These are phyloP conservation scores for Colletotrichum sp. DNA, from an alignment of 2,329 filamentous ascomycete species.

Conservation along the genomic window DNA sequence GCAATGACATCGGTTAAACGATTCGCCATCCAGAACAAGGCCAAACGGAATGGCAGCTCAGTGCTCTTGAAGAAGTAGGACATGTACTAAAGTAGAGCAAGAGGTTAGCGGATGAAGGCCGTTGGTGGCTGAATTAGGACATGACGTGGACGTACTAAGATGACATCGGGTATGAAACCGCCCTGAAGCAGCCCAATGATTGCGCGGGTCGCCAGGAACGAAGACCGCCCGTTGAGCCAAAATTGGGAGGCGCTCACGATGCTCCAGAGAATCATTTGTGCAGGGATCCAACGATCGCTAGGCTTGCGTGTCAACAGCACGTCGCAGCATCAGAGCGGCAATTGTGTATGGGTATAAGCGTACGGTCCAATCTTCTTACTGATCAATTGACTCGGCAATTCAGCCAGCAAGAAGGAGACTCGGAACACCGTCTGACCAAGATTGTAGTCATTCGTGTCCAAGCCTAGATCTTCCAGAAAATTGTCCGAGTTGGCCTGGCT, in stretches of 20 bases:
- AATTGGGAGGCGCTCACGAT: conserved; percentile 13
- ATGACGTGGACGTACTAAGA: conserved; percentile 7
- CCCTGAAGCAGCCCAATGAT: conserved; percentile 48
- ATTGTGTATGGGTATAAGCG: background rate
- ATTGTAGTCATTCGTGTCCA: conserved; percentile 51
- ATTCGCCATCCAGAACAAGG: conserved; percentile 27
- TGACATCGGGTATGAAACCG: conserved; percentile 43
- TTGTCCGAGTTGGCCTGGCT: conserved; percentile 26
- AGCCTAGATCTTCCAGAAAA: conserved; percentile 43
- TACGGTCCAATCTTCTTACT: conserved; percentile 50
- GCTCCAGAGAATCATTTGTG: conserved; percentile 24
- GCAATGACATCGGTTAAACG: conserved; percentile 27
- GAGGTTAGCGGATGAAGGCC: background rate
- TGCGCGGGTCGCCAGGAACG: conserved; percentile 41
- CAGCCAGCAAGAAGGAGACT: conserved; percentile 58
- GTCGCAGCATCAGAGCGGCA: background rate
- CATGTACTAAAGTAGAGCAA: conserved; percentile 17
- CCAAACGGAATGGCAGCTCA: conserved; percentile 26
- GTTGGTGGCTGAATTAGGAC: background rate
- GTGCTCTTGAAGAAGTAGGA: conserved; percentile 29
- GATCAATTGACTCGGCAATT: conserved; percentile 66
- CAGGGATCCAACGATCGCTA: conserved; percentile 34
- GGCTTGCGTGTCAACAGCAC: background rate
- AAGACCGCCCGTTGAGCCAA: conserved; percentile 39
- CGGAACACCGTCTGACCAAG: conserved; percentile 60